Conservation (phyloP, 305 asterid genomes). For the Stenogyne calaminthoides region DNA sequence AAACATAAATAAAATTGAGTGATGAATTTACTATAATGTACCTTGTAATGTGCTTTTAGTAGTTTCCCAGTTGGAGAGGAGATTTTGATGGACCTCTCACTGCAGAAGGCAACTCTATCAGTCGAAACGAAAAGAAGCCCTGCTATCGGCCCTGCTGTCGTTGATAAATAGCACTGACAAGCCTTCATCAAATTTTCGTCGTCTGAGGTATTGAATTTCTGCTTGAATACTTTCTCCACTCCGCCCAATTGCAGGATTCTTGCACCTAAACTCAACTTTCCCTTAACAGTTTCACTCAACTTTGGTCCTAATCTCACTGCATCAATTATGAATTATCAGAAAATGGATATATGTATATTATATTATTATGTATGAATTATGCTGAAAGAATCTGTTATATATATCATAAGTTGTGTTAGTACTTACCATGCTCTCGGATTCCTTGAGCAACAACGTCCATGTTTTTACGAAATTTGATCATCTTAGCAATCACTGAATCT, state of each 20-base stretch:
- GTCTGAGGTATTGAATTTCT: constrained; percentile 41
- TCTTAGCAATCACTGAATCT: constrained; percentile 43
- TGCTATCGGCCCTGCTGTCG: constrained; percentile 66
- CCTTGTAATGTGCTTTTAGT: constrained; percentile 57
- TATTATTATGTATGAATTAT: constrained; percentile 9
- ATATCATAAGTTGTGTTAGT: not conserved
- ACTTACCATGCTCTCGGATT: constrained; percentile 51
- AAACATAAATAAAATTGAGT: not conserved
- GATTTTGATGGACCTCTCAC: constrained; percentile 57
- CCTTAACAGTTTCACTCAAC: constrained; percentile 50
- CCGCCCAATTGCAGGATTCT: constrained; percentile 59
- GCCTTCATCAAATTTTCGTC: constrained; percentile 56
- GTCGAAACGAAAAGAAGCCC: constrained; percentile 58
- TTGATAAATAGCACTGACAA: constrained; percentile 63
- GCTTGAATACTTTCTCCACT: constrained; percentile 54
- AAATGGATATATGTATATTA: constrained; percentile 20
- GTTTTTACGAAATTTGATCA: constrained; percentile 49
- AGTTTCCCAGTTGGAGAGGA: constrained; percentile 47
- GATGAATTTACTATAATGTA: constrained; percentile 1
- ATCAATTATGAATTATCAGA: constrained; percentile 13
- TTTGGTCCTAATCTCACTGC: constrained; percentile 61
- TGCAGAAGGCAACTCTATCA: constrained; percentile 60
- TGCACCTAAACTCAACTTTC: constrained; percentile 56
- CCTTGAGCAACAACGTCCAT: constrained; percentile 49
- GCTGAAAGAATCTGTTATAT: no score